Conservation (phyloP, 306 rosid species). For the Vigna hirtella region DNA sequence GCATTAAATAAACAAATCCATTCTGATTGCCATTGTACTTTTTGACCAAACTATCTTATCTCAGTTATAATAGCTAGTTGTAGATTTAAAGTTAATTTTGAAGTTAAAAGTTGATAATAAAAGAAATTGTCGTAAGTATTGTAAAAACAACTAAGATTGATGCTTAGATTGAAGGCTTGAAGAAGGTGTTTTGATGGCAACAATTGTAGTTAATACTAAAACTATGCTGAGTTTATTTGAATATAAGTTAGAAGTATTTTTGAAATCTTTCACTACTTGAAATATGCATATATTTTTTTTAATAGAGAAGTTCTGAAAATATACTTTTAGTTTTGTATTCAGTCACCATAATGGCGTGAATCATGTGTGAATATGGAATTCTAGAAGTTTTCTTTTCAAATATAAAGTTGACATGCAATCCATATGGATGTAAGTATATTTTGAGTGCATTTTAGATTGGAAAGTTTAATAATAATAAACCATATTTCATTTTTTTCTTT, state of each 20-base stretch:
- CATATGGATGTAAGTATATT: background rate
- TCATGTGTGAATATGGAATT: background rate
- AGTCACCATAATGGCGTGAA: background rate
- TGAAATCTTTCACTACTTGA: too few relatives aligned
- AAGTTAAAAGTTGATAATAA: background rate
- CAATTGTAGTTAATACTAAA: background rate
- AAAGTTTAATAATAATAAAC: background rate
- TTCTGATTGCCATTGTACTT: background rate
- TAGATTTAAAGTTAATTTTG: background rate
- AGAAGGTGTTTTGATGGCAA: background rate
- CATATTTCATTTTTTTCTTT: background rate
- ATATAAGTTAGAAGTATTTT: too few relatives aligned
- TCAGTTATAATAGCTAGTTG: background rate
- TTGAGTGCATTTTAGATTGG: background rate
- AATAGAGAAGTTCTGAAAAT: too few relatives aligned
- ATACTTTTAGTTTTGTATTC: too few relatives aligned
- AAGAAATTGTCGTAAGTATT: background rate
- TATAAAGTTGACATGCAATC: background rate
- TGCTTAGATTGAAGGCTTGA: background rate
- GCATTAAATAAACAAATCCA: background rate
- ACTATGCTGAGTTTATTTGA: background rate
- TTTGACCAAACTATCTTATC: background rate
- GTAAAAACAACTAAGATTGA: background rate
- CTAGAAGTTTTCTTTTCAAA: background rate
- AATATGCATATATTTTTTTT: too few relatives aligned